Conservation (phyloP, 805 yeast species). For the Wickerhamiella sergipiensis region DNA sequence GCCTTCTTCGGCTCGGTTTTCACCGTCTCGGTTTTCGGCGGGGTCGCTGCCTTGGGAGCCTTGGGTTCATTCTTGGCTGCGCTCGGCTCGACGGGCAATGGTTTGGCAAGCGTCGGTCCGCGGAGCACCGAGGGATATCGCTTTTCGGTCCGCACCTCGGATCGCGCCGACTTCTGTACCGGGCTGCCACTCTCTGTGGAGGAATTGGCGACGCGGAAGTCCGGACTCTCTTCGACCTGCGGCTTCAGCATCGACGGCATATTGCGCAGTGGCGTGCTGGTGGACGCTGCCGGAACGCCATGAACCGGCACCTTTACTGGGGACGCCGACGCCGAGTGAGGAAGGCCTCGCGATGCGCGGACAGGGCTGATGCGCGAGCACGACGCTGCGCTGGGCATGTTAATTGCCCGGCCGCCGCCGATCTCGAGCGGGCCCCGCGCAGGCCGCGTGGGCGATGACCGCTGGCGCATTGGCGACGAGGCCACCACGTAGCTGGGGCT, state of each 20-base stretch:
- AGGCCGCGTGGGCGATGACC: slow-evolving; percentile 1
- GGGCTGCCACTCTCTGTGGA: neutral
- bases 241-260: neutral
- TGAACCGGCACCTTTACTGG: neutral
- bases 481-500: slow-evolving; percentile 1
- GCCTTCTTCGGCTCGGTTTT: too few relatives aligned
- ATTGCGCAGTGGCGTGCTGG: neutral
- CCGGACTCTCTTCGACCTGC: neutral
- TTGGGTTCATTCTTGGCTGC: neutral
- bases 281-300: neutral
- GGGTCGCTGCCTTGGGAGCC: neutral
- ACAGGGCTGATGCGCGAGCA: neutral
- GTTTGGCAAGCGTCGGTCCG: neutral
- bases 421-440: neutral
- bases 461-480: neutral
- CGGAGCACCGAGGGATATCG: neutral
- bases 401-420: neutral
- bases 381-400: neutral
- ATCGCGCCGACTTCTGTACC: neutral
- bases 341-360: neutral
- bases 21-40: neutral
- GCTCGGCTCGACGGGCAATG: neutral
- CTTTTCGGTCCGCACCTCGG: neutral
- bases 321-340: slow-evolving; percentile 2
- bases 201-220: neutral